Evolutionary conservation across 305 asterid genomes (phyloP).

Genomic region (Nicotiana rustica): DNA sequence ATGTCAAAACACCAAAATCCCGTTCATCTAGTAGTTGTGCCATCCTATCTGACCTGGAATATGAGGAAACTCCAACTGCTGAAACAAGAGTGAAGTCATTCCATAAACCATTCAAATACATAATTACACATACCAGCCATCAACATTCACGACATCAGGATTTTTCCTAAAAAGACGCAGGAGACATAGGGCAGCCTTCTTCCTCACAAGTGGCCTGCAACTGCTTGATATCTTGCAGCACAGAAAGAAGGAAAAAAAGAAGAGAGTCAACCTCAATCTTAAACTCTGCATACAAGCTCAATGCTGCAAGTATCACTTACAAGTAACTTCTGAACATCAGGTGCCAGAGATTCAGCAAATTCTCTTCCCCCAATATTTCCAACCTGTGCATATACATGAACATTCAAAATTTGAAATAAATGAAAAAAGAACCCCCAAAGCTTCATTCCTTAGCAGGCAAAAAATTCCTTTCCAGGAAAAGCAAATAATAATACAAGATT

Average conservation of each 20-base stretch:
- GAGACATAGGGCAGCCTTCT: constrained; percentile 98
- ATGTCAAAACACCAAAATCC: constrained; percentile 96
- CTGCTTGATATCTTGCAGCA: constrained; percentile 81
- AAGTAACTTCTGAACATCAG: constrained; percentile 98
- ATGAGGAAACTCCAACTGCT: constrained; percentile 31
- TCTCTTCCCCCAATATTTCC: constrained; percentile 99
- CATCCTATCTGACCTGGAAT: constrained; percentile 97
- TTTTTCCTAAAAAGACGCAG: constrained; percentile 93
- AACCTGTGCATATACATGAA: constrained; percentile 61
- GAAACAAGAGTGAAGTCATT: not conserved
- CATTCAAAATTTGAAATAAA: not conserved
- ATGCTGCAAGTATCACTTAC: constrained; percentile 65
- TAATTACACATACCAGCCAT: constrained; percentile 79
- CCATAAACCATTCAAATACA: constrained; percentile 26
- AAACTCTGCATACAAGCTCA: constrained; percentile 11
- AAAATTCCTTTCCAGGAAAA: not conserved
- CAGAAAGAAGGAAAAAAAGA: constrained; percentile 40
- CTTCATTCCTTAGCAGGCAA: not conserved
- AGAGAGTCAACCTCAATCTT: constrained; percentile 37
- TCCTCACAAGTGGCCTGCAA: constrained; percentile 98
- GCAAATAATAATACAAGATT: not conserved
- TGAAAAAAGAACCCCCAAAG: not conserved
- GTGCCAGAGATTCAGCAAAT: constrained; percentile 98
- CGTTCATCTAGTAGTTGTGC: constrained; percentile 97
- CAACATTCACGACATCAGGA: constrained; percentile 98